These are phyloP conservation scores for Cladobotryum protrusum DNA, from an alignment of 2,329 filamentous ascomycete genomes.

Conservation along the genomic window DNA sequence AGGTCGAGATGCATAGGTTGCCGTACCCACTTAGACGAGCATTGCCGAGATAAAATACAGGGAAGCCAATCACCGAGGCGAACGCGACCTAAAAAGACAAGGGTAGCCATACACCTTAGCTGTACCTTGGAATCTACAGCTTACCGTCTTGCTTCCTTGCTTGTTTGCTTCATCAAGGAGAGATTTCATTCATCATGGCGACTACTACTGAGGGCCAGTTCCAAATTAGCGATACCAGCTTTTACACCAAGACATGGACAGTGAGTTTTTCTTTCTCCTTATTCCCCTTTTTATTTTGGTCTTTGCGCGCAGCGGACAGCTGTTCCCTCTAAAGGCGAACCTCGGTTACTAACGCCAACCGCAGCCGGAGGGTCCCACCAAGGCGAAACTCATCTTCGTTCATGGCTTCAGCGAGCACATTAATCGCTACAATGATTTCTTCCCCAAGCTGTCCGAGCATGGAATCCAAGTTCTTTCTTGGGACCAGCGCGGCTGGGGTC, in stretches of 20 bases:
- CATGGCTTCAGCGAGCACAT: constrained; percentile 89
- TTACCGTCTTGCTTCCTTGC: too few relatives aligned
- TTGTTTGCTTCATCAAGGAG: background rate
- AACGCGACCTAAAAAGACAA: too few relatives aligned
- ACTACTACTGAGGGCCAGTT: constrained; percentile 46
- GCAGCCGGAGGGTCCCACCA: constrained; percentile 49
- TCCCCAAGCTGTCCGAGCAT: constrained; percentile 59
- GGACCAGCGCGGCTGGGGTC: constrained; percentile 88
- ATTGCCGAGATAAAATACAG: too few relatives aligned
- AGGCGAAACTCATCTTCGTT: constrained; percentile 72
- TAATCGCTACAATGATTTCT: constrained; percentile 69
- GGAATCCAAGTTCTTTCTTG: constrained; percentile 73
- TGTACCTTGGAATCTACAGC: background rate
- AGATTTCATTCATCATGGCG: constrained; percentile 23
- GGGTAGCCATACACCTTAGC: background rate
- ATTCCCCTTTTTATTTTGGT: background rate
- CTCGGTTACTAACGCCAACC: constrained; percentile 2
- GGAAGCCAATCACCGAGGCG: too few relatives aligned
- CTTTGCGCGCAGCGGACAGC: background rate
- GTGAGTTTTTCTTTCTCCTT: constrained; percentile 39
- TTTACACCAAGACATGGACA: constrained; percentile 55
- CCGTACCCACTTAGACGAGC: too few relatives aligned
- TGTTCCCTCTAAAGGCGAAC: background rate
- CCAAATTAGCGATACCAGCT: constrained; percentile 35
- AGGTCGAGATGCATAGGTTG: too few relatives aligned